A percentile compares a stretch with the other conserved stretches of the same genome.
These are phyloP conservation scores for Pythium dissotocum DNA, from an alignment of 352 stramenopile species.

Conservation along the genomic window DNA sequence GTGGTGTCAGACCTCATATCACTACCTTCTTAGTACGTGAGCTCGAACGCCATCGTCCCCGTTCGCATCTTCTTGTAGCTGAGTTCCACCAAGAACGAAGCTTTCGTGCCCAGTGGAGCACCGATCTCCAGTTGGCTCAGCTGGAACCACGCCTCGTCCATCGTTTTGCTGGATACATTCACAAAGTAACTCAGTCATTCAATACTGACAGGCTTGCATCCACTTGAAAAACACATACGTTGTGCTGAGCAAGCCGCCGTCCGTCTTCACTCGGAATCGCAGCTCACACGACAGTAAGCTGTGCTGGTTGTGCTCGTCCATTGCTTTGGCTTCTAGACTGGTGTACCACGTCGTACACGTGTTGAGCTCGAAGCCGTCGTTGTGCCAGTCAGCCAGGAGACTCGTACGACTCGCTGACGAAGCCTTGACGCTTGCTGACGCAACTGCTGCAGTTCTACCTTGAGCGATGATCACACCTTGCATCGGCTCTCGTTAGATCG, in stretches of 20 bases:
- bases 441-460: too few relatives aligned
- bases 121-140: neutral
- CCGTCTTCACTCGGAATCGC: neutral
- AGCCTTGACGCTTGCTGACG: too few relatives aligned
- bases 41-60: neutral
- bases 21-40: neutral
- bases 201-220: neutral
- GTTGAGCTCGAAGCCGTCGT: conserved; percentile 1
- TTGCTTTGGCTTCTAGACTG: neutral
- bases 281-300: neutral
- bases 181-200: neutral
- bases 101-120: neutral
- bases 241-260: neutral
- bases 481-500: too few relatives aligned
- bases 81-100: neutral
- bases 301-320: neutral
- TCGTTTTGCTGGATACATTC: neutral
- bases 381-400: neutral
- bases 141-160: neutral
- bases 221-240: neutral
- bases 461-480: too few relatives aligned
- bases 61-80: neutral
- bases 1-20: too few relatives aligned
- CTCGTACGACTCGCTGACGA: neutral
- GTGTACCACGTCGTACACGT: neutral